Percentiles rank a stretch among this genome's conserved stretches.
Evolutionary conservation across 164 flowering plant species (phyloP).

Genomic region (Cinnamomum micranthum): DNA sequence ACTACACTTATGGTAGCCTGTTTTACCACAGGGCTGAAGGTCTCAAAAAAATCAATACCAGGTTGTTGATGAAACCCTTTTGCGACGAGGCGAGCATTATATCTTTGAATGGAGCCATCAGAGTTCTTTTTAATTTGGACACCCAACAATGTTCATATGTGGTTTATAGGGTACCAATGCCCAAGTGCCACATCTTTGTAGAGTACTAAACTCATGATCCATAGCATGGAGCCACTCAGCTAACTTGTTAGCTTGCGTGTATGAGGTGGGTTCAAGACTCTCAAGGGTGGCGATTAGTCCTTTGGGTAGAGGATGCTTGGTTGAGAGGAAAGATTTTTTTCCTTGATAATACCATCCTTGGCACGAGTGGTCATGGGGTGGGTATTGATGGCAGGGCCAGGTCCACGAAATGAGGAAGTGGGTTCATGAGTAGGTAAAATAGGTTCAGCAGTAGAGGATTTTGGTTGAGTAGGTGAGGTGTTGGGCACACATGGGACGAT

Average conservation of each 20-base stretch:
- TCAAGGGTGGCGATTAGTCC: too few species aligned
- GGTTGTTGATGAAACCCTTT: constrained; percentile 2
- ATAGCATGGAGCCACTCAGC: background rate
- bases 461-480: too few species aligned
- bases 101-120: background rate
- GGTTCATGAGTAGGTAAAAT: too few species aligned
- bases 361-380: background rate
- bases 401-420: too few species aligned
- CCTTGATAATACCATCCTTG: background rate
- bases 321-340: too few species aligned
- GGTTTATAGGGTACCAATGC: background rate
- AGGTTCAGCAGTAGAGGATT: too few species aligned
- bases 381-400: too few species aligned
- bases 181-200: background rate
- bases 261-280: background rate
- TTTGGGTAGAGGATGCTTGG: background rate
- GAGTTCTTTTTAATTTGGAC: background rate
- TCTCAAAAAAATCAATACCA: background rate
- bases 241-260: background rate
- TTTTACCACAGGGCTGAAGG: background rate
- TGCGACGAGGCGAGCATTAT: background rate
- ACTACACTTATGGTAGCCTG: background rate
- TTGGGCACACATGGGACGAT: too few species aligned
- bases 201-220: background rate
- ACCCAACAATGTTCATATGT: background rate